These are phyloP conservation scores for Hypoxylon fragiforme DNA, from an alignment of 495 filamentous ascomycete genomes.

Conservation along the genomic window DNA sequence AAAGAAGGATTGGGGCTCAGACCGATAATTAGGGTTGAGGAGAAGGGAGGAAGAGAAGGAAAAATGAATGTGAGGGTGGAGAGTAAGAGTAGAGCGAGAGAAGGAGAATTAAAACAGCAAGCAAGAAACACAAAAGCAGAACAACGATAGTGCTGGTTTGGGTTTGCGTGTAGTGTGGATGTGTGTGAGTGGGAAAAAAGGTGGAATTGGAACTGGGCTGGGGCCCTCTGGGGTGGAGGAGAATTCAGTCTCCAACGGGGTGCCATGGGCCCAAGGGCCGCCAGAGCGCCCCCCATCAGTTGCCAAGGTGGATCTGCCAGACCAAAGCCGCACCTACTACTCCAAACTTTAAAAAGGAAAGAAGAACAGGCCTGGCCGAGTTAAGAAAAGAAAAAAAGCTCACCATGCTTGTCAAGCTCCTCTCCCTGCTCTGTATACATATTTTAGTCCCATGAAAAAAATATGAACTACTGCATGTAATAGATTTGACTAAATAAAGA, in stretches of 20 bases:
- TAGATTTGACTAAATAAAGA: constrained; percentile 1
- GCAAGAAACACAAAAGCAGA: constrained; percentile 65
- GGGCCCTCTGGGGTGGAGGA: constrained; percentile 24
- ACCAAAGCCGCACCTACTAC: constrained; percentile 19
- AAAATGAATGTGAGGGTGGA: constrained; percentile 35
- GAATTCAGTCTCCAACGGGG: constrained; percentile 16
- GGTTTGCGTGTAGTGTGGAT: constrained; percentile 43
- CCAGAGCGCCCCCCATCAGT: constrained; percentile 18
- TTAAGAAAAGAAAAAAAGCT: neutral
- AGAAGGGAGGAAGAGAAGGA: constrained; percentile 40
- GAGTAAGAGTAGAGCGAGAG: constrained; percentile 52
- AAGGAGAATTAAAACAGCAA: constrained; percentile 49
- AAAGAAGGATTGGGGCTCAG: constrained; percentile 35
- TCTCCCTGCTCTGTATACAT: neutral
- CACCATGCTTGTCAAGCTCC: neutral
- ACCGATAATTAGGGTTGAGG: constrained; percentile 37
- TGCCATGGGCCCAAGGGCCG: constrained; percentile 18
- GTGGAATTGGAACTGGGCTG: constrained; percentile 35
- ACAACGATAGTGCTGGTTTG: constrained; percentile 45
- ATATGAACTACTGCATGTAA: constrained; percentile 14
- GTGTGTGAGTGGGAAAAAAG: constrained; percentile 53
- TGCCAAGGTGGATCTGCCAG: constrained; percentile 29
- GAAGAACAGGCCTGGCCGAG: too few relatives aligned
- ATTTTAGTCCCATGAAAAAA: too few relatives aligned
- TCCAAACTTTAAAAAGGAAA: constrained; percentile 28